Base-by-base conservation (phyloP, 345 rosid genomes). In the Iberis pinnata region DNA sequence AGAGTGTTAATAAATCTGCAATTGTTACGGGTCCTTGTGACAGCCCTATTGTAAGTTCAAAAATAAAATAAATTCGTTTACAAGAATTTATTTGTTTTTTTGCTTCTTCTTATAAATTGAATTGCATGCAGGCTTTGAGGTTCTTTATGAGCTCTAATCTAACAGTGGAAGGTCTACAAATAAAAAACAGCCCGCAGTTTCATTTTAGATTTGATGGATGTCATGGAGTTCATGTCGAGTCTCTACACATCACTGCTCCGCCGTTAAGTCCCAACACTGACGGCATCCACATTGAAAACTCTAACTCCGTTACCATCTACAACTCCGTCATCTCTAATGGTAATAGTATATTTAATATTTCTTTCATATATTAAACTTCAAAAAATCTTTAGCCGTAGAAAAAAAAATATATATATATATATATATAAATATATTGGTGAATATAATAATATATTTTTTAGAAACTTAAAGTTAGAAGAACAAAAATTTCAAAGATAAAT, bases 241-340 rank as follows among this genome's bases (percentile, higher is more conserved):
- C 81, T 7, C 53, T 92, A 42, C 79, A 65, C 61, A 80, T 92
- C 45, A 80, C 79, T 39, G 87, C 97, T 18, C 98, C 97, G 16
- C 70, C 73, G 35, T 53, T 74, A 18, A 88, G 96, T 61, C 98
- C 98, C 14, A 92, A 92, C 70, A 88, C 98, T 0, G 95, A 92
- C 29, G 98, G 98, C 31, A 81, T 88, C 63, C 98, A 88, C 63
- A 70, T 92, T 1, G 95, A 88, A 61, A 73, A 73, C 62, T 63
- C 86, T 4, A 71, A 73, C 45, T 45, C 58, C 46, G 93, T 92
- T 12, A 69, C 71, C 55, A 81, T 92, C 58, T 80, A 92, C 67
- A 75, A 88, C 61, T 84, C 98, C 25, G 61, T 81, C n/a, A 75
- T 92, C 60, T 81, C 98, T 41, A 88, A 78, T 43, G 96, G 98